Evolutionary conservation across 108 stramenopile species (phyloP), one percentile per base, ranked within the genome.

Genomic region (Nannochloropsis gaditana): DNA sequence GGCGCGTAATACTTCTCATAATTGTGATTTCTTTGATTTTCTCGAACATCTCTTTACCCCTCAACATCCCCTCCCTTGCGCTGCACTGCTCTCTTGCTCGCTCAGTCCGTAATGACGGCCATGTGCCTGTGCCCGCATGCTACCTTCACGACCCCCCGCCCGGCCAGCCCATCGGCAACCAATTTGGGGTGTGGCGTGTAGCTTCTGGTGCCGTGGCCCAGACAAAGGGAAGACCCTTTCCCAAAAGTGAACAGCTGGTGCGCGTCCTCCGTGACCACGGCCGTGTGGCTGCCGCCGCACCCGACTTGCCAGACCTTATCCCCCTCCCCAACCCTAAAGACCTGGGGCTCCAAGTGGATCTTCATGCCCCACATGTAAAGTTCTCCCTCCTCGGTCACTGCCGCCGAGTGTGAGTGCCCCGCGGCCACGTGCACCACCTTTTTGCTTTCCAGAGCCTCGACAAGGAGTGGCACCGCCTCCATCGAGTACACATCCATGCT

Each of bases 281-380:
- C 59, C 59, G 59, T 73, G n/a, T 73, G 59, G 59, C 59, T 73
- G 15, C 59, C 59, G 15, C 59, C 59, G n/a, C 59, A 73, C 19
- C 59, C n/a, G 19, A 73, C 3, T n/a, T 19, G 2, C 19, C 59
- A 4, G 15, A 73, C 59, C n/a, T 73, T 73, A 19, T 73, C 59
- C 59, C 15, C n/a, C 59, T 73, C 59, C 19, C 59, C 59, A n/a
- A 73, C 91, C 5, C 84, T 82, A 73, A 94, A 91, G n/a, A 92
- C 90, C n/a, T 91, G 90, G 11, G 95, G 95, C 89, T 94, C 94
- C 42, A 93, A 90, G 79, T 92, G 87, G 21, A 91, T 84, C 80
- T 93, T 90, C 89, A 92, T 94, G 45, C 96, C 96, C 96, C 96
- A 97, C 45, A 93, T 93, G 87, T 93, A 97, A 9, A 96, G 87